A percentile compares a stretch with the other conserved stretches of the same genome.
Conservation (phyloP, 1,139 yeast genomes). For the Zygotorulaspora mrakii region DNA sequence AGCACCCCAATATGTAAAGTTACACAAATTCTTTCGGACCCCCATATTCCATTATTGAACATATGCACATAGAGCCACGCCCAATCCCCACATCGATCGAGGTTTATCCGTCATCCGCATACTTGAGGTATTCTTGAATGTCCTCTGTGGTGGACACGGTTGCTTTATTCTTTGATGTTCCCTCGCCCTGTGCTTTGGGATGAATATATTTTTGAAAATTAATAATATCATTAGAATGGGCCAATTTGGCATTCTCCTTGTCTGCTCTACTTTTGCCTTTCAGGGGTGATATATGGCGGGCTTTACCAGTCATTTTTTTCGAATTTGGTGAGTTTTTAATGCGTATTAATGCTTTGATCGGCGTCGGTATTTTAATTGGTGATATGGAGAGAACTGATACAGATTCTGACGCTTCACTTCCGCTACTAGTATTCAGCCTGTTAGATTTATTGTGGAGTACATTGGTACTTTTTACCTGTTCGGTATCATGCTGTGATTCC, state of each 20-base stretch:
- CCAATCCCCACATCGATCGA: no score
- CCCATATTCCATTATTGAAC: no score
- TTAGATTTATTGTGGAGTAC: background rate
- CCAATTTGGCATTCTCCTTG: constrained; percentile 6
- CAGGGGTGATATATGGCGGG: constrained; percentile 7
- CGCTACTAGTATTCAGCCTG: background rate
- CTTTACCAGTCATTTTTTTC: constrained; percentile 3
- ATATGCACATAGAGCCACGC: no score
- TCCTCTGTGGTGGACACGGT: constrained; percentile 19
- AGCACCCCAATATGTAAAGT: no score
- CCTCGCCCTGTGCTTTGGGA: constrained; percentile 6
- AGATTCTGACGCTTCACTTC: constrained; percentile 4
- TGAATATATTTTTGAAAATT: constrained; percentile 15
- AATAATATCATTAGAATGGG: constrained; percentile 14
- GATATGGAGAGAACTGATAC: constrained; percentile 17
- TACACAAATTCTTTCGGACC: no score
- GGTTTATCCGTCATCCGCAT: constrained; percentile 16
- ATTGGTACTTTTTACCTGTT: no score
- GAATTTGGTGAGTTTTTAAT: constrained; percentile 22
- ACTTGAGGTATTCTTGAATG: constrained; percentile 21
- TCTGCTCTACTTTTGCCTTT: constrained; percentile 5
- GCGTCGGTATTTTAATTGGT: constrained; percentile 23
- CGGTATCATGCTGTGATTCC: background rate
- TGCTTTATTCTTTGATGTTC: constrained; percentile 7
- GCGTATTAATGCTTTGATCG: constrained; percentile 24